Percentiles rank a stretch among this genome's conserved stretches.
Conservation (phyloP, 1,139 yeast genomes). For the Candida pseudoviswanathii region DNA sequence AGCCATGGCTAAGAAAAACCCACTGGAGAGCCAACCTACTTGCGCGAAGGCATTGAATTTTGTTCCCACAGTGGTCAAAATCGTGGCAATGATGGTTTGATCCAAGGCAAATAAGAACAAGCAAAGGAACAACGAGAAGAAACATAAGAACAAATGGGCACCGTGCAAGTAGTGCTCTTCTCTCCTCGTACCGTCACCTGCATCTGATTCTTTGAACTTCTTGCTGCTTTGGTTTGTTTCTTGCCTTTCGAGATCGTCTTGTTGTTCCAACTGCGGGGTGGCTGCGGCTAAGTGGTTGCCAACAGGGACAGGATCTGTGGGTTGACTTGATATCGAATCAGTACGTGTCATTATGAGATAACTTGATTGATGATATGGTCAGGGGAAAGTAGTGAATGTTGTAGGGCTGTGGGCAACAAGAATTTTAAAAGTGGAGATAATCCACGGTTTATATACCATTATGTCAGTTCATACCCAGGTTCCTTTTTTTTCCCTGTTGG, state of each 20-base stretch:
- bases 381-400: too few relatives aligned
- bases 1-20: slow-evolving; percentile 50
- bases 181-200: slow-evolving; percentile 46
- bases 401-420: not conserved
- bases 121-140: slow-evolving; percentile 30
- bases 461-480: too few relatives aligned
- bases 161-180: slow-evolving; percentile 43
- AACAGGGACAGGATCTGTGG: not conserved
- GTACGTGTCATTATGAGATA: not conserved
- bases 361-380: not conserved
- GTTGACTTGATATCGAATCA: not conserved
- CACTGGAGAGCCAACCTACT: slow-evolving; percentile 64
- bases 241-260: slow-evolving; percentile 11
- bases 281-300: not conserved
- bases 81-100: slow-evolving; percentile 42
- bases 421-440: too few relatives aligned
- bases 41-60: slow-evolving; percentile 49
- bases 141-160: slow-evolving; percentile 26
- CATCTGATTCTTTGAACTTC: slow-evolving; percentile 35
- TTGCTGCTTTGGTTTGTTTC: not conserved
- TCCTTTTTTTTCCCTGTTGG: too few relatives aligned
- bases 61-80: slow-evolving; percentile 40
- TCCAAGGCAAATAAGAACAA: slow-evolving; percentile 42
- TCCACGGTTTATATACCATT: too few relatives aligned
- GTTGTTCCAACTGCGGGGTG: not conserved